phyloP scores from a whole-genome alignment of 306 rosid species.

The Macrotyloma uniflorum region DNA sequence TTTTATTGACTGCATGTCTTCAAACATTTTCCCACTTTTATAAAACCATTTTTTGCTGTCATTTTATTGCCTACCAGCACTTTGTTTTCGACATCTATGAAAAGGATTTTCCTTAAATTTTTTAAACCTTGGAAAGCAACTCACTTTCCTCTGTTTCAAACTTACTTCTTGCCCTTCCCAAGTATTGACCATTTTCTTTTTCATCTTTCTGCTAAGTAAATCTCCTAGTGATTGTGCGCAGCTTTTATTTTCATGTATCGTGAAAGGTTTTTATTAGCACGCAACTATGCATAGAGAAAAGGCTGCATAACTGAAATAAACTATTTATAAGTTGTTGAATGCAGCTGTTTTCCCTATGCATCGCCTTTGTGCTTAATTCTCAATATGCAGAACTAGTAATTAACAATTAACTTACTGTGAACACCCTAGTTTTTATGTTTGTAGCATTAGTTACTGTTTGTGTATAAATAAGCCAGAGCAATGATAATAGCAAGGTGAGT shows the following conservation, averaged over 20 bases:
- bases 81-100: not conserved
- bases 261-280: not conserved
- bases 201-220: not conserved
- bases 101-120: not conserved
- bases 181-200: not conserved
- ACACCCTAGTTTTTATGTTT: not conserved
- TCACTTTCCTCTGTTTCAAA: not conserved
- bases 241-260: not conserved
- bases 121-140: not conserved
- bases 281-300: not conserved
- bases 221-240: not conserved
- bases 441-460: not conserved
- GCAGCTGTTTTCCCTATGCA: not conserved
- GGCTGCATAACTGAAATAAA: not conserved
- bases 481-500: not conserved
- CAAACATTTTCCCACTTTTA: not conserved
- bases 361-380: not conserved
- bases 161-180: not conserved
- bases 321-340: not conserved
- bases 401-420: not conserved
- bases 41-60: not conserved
- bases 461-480: not conserved
- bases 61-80: not conserved
- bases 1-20: too few relatives aligned
- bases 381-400: not conserved